A percentile compares a stretch with the other conserved stretches of the same genome.
phyloP scores from a whole-genome alignment of 176 grass and related monocot species.

The Phragmites australis region DNA sequence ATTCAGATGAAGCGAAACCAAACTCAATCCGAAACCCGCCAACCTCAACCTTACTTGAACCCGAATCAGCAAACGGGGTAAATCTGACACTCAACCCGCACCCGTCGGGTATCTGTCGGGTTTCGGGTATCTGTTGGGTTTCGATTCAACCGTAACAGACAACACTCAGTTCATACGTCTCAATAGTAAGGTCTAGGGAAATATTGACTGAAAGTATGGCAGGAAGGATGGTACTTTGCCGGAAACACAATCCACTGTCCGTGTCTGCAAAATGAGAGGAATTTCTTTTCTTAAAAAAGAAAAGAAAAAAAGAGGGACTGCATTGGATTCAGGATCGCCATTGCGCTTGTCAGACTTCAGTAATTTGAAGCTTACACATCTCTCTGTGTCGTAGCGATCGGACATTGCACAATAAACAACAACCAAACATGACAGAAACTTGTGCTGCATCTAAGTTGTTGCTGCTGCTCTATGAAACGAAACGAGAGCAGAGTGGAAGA shows the following conservation, averaged over 20 bases:
- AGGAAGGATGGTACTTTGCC: constrained; percentile 17
- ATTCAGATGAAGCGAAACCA: too few relatives aligned
- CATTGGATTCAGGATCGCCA: neutral
- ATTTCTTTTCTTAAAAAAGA: neutral
- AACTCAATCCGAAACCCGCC: too few relatives aligned
- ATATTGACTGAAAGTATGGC: neutral
- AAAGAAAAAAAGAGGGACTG: neutral
- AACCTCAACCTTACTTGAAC: too few relatives aligned
- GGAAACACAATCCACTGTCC: constrained; percentile 9
- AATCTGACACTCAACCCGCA: too few relatives aligned
- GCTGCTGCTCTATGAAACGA: neutral
- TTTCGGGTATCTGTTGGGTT: too few relatives aligned
- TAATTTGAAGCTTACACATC: too few relatives aligned
- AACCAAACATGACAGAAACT: neutral
- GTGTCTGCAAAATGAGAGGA: constrained; percentile 21
- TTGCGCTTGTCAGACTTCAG: neutral
- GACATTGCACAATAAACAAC: neutral
- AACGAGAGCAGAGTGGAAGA: too few relatives aligned
- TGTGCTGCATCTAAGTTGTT: neutral
- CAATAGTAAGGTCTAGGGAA: constrained; percentile 43
- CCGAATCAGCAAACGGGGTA: too few relatives aligned
- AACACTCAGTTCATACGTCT: constrained; percentile 40
- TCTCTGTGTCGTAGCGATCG: too few relatives aligned
- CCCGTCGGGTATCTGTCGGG: too few relatives aligned
- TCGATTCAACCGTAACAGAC: too few relatives aligned